phyloP scores from a whole-genome alignment of 2,329 filamentous ascomycete species.

The Aspergillus melleus region DNA sequence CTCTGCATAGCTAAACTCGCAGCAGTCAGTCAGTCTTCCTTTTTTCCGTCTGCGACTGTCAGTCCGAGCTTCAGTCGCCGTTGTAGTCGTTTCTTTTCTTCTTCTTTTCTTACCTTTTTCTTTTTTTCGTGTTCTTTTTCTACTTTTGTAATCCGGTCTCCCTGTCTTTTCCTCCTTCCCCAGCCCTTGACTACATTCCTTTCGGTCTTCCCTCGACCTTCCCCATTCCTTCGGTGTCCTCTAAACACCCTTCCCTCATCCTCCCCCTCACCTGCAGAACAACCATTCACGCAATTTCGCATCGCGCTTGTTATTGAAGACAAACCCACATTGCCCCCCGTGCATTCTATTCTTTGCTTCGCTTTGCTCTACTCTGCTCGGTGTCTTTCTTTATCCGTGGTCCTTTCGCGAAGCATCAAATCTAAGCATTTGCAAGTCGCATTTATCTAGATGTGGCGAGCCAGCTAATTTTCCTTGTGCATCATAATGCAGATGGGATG shows the following conservation, averaged over 20 bases:
- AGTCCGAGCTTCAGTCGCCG: slow-evolving; percentile 9
- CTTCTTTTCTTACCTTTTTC: slow-evolving; percentile 3
- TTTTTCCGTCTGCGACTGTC: slow-evolving; percentile 15
- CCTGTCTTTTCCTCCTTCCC: slow-evolving; percentile 7
- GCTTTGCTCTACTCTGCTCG: background rate
- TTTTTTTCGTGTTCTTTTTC: slow-evolving; percentile 7
- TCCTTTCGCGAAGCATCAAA: background rate
- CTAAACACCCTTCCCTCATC: slow-evolving; percentile 9
- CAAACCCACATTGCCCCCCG: slow-evolving; percentile 2
- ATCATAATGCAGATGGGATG: slow-evolving; percentile 35
- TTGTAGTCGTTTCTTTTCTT: slow-evolving; percentile 11
- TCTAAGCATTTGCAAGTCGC: background rate
- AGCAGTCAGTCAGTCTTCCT: slow-evolving; percentile 5
- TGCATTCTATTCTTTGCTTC: slow-evolving; percentile 1
- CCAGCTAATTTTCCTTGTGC: slow-evolving; percentile 21
- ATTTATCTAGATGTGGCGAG: slow-evolving; percentile 18
- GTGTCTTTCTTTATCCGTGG: background rate
- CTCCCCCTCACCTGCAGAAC: slow-evolving; percentile 18
- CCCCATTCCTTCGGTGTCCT: slow-evolving; percentile 9
- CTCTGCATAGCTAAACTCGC: slow-evolving; percentile 1
- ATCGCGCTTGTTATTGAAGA: slow-evolving; percentile 1
- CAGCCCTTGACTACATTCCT: slow-evolving; percentile 17
- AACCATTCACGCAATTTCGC: slow-evolving; percentile 2
- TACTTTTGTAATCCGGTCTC: background rate
- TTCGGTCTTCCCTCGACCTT: slow-evolving; percentile 1